Evolutionary conservation across 2,329 filamentous ascomycete genomes (phyloP), one percentile per base, ranked within the genome.

Genomic region (Sclerotinia glacialis): DNA sequence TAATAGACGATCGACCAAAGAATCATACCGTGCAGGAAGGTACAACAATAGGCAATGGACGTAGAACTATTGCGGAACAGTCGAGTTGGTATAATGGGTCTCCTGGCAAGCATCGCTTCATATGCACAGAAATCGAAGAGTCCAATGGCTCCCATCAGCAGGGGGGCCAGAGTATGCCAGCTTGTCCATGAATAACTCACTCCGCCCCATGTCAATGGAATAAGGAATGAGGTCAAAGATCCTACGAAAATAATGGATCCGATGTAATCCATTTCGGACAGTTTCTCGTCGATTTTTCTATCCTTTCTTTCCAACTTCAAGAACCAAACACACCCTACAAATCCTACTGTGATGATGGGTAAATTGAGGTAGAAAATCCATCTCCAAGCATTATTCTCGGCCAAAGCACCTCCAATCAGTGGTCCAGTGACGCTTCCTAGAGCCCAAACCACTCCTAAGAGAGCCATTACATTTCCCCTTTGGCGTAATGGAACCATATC

Each of bases 161-260:
- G 75, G 0, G 87, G 88, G 0, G 86, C 80, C 4, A 91, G 77
- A 0, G 86, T 88, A 1, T 81, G 79, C 80, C 83, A 88, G 9
- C 81, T 85, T 50, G 77, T 74, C 88, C 88, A 91, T 0, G 80
- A 74, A 73, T 88, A 90, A 77, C 86, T 83, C 14, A 89, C 80
- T 42, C 86, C 87, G 14, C 86, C 70, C 80, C 85, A 87, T 1
- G 85, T 86, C 3, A 89, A 74, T 0, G 85, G 83, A 64, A 89
- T 85, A 44, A 89, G 76, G 72, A 89, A 84, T 44, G 81, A 82
- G 0, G 84, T 86, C 16, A 81, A 79, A 18, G 83, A 83, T 11
- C 78, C 81, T 9, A 89, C 79, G 72, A 91, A 90, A 3, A 91
- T 73, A 1, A 83, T 70, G 2, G 83, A 82, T 1, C 89, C 88